phyloP scores from a whole-genome alignment of 805 yeast species.

The Millerozyma miso region DNA sequence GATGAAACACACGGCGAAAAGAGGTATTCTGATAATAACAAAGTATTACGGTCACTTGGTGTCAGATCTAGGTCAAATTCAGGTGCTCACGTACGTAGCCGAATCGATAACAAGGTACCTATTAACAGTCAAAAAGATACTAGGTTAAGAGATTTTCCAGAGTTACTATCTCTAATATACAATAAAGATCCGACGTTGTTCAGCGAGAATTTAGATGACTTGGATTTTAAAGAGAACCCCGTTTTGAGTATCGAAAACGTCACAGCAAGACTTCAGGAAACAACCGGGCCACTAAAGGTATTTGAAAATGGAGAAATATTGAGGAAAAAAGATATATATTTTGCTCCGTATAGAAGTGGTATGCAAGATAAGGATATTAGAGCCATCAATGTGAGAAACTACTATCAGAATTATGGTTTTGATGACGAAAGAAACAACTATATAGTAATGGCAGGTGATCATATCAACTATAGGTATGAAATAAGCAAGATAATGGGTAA shows the following conservation, averaged over 20 bases:
- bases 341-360: constrained; percentile 35
- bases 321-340: constrained; percentile 47
- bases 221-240: neutral
- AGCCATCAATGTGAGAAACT: constrained; percentile 34
- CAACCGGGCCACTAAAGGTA: constrained; percentile 29
- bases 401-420: constrained; percentile 57
- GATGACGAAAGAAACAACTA: constrained; percentile 70
- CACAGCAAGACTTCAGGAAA: neutral
- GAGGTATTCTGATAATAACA: neutral
- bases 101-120: neutral
- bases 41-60: neutral
- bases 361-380: constrained; percentile 6
- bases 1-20: neutral
- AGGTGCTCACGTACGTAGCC: neutral
- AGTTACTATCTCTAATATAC: constrained; percentile 20
- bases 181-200: constrained; percentile 26
- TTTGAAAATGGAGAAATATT: constrained; percentile 62
- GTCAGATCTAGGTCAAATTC: neutral
- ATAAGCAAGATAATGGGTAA: constrained; percentile 58
- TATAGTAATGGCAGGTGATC: constrained; percentile 54
- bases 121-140: neutral
- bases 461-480: constrained; percentile 70
- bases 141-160: constrained; percentile 12
- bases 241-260: constrained; percentile 3
- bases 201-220: constrained; percentile 6